Base-by-base conservation (phyloP, 345 rosid genomes). In the Combretum micranthum region DNA sequence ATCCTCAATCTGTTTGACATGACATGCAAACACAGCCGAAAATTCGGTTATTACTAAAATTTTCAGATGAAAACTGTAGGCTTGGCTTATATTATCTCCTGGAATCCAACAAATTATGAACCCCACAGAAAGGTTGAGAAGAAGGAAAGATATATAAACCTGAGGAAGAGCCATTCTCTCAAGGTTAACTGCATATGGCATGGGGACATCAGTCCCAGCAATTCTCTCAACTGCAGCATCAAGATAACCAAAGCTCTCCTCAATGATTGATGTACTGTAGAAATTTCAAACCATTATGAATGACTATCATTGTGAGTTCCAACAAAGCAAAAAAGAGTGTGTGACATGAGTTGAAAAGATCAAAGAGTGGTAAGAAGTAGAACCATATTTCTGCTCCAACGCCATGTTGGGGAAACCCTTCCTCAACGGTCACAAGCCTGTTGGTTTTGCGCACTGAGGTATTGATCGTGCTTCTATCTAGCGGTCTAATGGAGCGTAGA, bases 401-500 rank as follows among this genome's bases (percentile, higher is more conserved):
- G 53, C 95, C 98, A 63, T 88, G 88, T 67, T 91, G 95, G 55
- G 96, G 98, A 70, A 86, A 86, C 50, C 93, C 96, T 81, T 88
- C 96, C 71, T 88, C 96, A 17, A 88, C 92, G 22, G 98, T 85
- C 20, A 91, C 90, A 60, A 91, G 81, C 65, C 98, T 79, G 83
- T 80, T 91, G 46, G 98, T 91, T 74, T 91, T 91, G 63, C 90
- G 78, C 21, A 91, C 96, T 22, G 98, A 91, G 44, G 82, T 71
- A 61, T 86, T 91, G 64, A 88, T 91, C 17, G 83, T 69, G 42
- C 82, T 64, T 82, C 93, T 80, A 76, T 88, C 95, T 7, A 91
- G 86, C 20, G 95, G 96, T 67, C 98, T 76, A 51, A 88, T 84
- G 11, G 96, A 86, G 37, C 91, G 88, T 62, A 92, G 69, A 75